phyloP scores from a whole-genome alignment of 225 moss, liverwort and hornwort genomes.

The Marchantia paleacea region DNA sequence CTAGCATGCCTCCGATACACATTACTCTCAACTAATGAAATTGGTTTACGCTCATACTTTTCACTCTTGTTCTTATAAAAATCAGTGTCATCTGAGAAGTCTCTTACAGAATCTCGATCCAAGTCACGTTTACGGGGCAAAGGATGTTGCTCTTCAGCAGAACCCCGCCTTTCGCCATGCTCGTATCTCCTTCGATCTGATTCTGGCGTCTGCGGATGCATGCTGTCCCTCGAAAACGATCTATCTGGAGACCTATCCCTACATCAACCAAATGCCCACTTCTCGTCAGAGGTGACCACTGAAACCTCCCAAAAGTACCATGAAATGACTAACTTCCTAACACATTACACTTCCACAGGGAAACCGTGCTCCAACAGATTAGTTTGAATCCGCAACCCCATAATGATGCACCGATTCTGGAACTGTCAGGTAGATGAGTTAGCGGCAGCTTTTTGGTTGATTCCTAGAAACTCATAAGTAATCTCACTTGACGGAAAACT shows the following conservation, averaged over 20 bases:
- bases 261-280: conserved; percentile 13
- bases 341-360: too few species aligned
- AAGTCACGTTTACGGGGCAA: conserved; percentile 56
- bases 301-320: neutral
- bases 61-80: conserved; percentile 56
- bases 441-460: too few species aligned
- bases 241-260: conserved; percentile 90
- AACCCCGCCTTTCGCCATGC: conserved; percentile 59
- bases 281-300: neutral
- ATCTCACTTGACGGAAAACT: too few species aligned
- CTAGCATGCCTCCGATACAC: conserved; percentile 58
- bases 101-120: conserved; percentile 67
- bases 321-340: too few species aligned
- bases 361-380: too few species aligned
- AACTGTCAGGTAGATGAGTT: too few species aligned
- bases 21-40: conserved; percentile 46
- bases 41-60: conserved; percentile 59
- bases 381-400: too few species aligned
- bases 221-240: conserved; percentile 59
- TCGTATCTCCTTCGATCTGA: conserved; percentile 69
- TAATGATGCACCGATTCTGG: too few species aligned
- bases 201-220: conserved; percentile 67
- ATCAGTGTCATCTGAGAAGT: conserved; percentile 66
- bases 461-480: too few species aligned
- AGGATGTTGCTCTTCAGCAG: conserved; percentile 47